These are phyloP conservation scores for Neofusicoccum sp. DNA, from an alignment of 2,329 filamentous ascomycete species.

Conservation along the genomic window DNA sequence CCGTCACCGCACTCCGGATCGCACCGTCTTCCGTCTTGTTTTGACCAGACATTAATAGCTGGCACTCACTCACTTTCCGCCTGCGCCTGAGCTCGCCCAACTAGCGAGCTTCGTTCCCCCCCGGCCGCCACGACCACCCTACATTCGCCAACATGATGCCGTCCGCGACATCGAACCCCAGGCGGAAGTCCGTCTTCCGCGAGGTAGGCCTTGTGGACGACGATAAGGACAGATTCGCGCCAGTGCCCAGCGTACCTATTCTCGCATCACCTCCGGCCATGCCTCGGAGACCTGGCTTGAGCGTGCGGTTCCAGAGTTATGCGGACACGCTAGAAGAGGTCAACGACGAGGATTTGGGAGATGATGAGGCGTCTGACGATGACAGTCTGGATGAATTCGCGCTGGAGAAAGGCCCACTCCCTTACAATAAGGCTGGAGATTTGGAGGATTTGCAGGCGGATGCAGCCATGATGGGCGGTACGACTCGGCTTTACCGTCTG, in stretches of 20 bases:
- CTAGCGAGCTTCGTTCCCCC: not conserved
- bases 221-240: not conserved
- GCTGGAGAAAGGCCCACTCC: too few species aligned
- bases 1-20: not conserved
- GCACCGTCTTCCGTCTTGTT: not conserved
- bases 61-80: too few species aligned
- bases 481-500: slow-evolving; percentile 2
- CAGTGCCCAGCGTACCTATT: slow-evolving; percentile 2
- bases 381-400: not conserved
- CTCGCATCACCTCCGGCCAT: not conserved
- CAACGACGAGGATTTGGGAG: not conserved
- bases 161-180: slow-evolving; percentile 12
- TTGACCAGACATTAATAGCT: not conserved
- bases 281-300: not conserved
- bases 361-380: not conserved
- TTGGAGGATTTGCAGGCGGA: not conserved
- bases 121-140: not conserved
- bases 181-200: slow-evolving; percentile 20
- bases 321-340: not conserved
- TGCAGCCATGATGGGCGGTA: not conserved
- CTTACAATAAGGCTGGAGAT: not conserved
- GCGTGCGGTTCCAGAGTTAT: not conserved
- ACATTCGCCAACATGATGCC: slow-evolving; percentile 3
- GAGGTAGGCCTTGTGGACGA: slow-evolving; percentile 19
- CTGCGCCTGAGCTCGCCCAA: too few species aligned